Conservation (phyloP, 768 basidiomycete genomes). For the Infundibulicybe gibba region DNA sequence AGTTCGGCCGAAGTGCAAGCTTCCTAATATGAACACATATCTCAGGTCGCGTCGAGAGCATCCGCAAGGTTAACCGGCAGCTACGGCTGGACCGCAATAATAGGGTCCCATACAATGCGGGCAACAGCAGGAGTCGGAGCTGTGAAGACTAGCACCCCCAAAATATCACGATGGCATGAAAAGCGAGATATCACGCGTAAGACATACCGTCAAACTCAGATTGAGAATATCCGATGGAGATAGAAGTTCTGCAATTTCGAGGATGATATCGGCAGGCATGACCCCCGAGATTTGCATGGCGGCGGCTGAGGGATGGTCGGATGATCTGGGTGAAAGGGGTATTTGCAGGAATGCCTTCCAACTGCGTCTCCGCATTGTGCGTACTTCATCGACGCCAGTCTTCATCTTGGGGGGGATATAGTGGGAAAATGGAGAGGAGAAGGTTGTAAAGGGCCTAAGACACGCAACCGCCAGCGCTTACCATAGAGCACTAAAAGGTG, state of each 20-base stretch:
- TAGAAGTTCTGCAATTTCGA: conserved; percentile 33
- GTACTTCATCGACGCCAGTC: too few relatives aligned
- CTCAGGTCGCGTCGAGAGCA: conserved; percentile 9
- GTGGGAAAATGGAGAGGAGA: too few relatives aligned
- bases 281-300: conserved; percentile 20
- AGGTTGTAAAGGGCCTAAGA: too few relatives aligned
- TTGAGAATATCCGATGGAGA: conserved; percentile 34
- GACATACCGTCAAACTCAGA: conserved; percentile 37
- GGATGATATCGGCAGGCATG: conserved; percentile 34
- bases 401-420: too few relatives aligned
- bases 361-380: conserved; percentile 18
- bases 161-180: conserved; percentile 4
- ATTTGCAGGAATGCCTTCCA: conserved; percentile 31
- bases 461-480: too few relatives aligned
- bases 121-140: conserved; percentile 20
- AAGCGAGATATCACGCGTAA: neutral
- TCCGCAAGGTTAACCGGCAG: conserved; percentile 11
- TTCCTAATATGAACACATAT: conserved; percentile 10
- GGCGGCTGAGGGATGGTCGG: conserved; percentile 18
- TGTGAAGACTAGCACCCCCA: conserved; percentile 1
- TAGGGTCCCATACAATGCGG: too few relatives aligned
- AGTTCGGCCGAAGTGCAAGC: conserved; percentile 15
- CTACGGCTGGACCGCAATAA: neutral
- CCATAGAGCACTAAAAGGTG: too few relatives aligned
- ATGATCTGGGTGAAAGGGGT: conserved; percentile 24